Evolutionary conservation across 2,329 filamentous ascomycete genomes (phyloP), one percentile per base, ranked within the genome.

Genomic region (Verticillium klebahnii): DNA sequence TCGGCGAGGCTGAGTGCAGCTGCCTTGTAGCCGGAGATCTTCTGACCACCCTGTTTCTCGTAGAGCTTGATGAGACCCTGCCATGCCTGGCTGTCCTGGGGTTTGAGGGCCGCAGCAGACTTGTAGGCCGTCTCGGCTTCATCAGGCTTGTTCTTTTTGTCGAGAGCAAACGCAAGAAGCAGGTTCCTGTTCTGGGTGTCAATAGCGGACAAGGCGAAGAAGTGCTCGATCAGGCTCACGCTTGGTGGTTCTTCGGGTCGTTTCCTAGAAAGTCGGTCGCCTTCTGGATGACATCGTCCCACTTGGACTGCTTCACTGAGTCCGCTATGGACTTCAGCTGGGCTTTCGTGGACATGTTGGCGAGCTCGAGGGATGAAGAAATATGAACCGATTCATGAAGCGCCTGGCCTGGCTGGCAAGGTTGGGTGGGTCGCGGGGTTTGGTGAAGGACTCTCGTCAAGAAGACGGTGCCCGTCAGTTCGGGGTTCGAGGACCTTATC

Each of bases 51-150:
- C 70, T 93, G 90, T 68, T 87, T 89, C 76, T 97, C 92, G 72
- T 92, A 97, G 34, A 98, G 76, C 70, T 89, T 91, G 73, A 95
- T 85, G 56, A 99, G 80, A 1, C 95, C 95, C 72, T 97, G 91
- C 92, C 92, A 98, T 67, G 91, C 91, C 69, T 94, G 90, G n/a
- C 86, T 80, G 67, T 97, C 93, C 19, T 85, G 80, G 1, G 88
- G 85, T 66, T 92, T 93, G 64, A 92, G 79, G 23, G 82, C 80
- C 6, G 90, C 85, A 1, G 94, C 95, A 36, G 84, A 81, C 50
- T 83, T 80, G 74, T 98, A 98, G 1, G 88, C 86, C 37, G 82
- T 84, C 68, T 95, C 93, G 0, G 95, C 88, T 50, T 92, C 89
- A 7, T 90, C 86, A 8, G 83, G 77, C 64, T 87, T 84, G 63